Percentiles rank a stretch among this genome's conserved stretches.
These are phyloP conservation scores for Clonostachys solani DNA, from an alignment of 2,329 filamentous ascomycete genomes.

Conservation along the genomic window DNA sequence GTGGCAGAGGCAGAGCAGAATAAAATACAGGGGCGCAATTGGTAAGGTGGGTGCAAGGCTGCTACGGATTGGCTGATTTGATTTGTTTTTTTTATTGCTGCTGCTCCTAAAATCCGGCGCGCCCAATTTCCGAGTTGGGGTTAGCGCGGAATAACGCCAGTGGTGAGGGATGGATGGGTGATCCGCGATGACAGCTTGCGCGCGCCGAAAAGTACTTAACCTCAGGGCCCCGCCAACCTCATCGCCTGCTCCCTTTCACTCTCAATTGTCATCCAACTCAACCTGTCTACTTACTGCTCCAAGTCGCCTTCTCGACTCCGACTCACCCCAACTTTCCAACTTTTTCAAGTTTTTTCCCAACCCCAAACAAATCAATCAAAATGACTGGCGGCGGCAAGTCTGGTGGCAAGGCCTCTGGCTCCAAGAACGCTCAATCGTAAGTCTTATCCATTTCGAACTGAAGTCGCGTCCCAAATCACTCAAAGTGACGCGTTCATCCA, in stretches of 20 bases:
- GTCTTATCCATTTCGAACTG: slow-evolving; percentile 29
- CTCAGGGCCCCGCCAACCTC: slow-evolving; percentile 36
- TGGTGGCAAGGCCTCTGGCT: slow-evolving; percentile 98
- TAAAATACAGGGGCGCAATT: too few relatives aligned
- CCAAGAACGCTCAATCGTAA: slow-evolving; percentile 99
- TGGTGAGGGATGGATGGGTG: slow-evolving; percentile 25
- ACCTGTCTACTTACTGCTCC: too few relatives aligned
- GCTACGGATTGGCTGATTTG: too few relatives aligned
- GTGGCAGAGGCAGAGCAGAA: too few relatives aligned
- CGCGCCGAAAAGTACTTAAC: slow-evolving; percentile 55
- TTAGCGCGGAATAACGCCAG: slow-evolving; percentile 22
- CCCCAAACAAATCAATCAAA: slow-evolving; percentile 53
- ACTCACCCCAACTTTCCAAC: not conserved
- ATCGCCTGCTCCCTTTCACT: slow-evolving; percentile 24
- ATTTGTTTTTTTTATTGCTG: too few relatives aligned
- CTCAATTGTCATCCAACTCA: slow-evolving; percentile 25
- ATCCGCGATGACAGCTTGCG: slow-evolving; percentile 42
- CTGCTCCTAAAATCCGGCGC: slow-evolving; percentile 7
- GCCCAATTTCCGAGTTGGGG: slow-evolving; percentile 22
- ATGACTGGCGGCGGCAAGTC: slow-evolving; percentile 99
- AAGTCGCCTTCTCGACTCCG: slow-evolving; percentile 8
- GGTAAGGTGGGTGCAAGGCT: too few relatives aligned
- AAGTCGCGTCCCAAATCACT: not conserved
- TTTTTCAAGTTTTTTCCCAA: slow-evolving; percentile 14
- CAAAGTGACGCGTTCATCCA: not conserved